These are phyloP conservation scores for Hebeloma cylindrosporum DNA, from an alignment of 768 basidiomycete genomes.

Conservation along the genomic window DNA sequence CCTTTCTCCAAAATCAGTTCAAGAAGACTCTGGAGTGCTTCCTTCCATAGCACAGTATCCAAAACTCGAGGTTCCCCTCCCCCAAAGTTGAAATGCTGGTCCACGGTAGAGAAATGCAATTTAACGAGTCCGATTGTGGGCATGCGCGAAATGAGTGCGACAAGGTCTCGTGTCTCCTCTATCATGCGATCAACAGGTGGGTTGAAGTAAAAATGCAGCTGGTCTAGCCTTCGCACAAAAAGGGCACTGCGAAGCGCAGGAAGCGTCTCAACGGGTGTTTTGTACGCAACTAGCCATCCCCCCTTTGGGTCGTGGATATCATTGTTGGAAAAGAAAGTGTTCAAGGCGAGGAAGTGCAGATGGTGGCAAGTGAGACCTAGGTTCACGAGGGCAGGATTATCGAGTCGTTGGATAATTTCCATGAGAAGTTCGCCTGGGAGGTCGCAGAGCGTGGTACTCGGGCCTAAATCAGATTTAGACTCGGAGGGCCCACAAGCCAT, in stretches of 20 bases:
- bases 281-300: constrained; percentile 13
- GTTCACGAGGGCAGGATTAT: constrained; percentile 7
- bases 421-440: constrained; percentile 10
- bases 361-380: constrained; percentile 9
- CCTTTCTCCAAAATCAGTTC: too few species aligned
- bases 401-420: constrained; percentile 8
- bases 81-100: not conserved
- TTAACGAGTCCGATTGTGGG: constrained; percentile 6
- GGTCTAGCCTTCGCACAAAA: constrained; percentile 5
- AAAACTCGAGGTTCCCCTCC: too few species aligned
- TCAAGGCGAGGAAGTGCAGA: constrained; percentile 2
- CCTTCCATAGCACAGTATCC: constrained; percentile 1
- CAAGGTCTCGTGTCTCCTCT: constrained; percentile 5
- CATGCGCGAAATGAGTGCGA: constrained; percentile 5
- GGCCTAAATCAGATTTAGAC: too few species aligned
- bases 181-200: constrained; percentile 4
- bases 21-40: constrained; percentile 1
- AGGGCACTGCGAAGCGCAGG: constrained; percentile 7
- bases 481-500: too few species aligned
- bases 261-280: constrained; percentile 10
- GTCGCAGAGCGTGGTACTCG: too few species aligned
- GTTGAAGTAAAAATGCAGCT: constrained; percentile 13
- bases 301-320: constrained; percentile 4
- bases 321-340: constrained; percentile 5
- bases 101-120: constrained; percentile 10